phyloP scores from a whole-genome alignment of 805 yeast genomes.

The Pichia rugopelliculosa region DNA sequence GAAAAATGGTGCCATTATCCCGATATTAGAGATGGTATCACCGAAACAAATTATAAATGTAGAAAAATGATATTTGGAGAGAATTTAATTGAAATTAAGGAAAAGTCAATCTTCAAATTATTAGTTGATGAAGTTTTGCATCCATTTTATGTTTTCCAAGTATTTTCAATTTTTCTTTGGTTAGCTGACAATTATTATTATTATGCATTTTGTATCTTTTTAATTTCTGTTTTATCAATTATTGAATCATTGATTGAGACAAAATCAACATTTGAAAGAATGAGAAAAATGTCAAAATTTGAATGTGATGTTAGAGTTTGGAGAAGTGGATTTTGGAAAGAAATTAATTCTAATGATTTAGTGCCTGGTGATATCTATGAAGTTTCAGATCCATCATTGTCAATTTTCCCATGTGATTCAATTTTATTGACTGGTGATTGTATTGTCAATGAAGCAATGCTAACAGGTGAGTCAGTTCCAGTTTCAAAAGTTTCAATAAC shows the following conservation, averaged over 20 bases:
- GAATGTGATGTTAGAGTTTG: conserved; percentile 81
- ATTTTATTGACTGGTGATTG: conserved; percentile 84
- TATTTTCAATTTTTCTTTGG: conserved; percentile 89
- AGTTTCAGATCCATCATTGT: conserved; percentile 75
- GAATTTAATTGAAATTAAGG: conserved; percentile 69
- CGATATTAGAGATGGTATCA: conserved; percentile 57
- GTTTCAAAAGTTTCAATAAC: conserved; percentile 72
- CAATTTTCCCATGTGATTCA: conserved; percentile 81
- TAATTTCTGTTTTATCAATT: conserved; percentile 78
- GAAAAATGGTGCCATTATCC: conserved; percentile 60
- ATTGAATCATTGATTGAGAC: conserved; percentile 83
- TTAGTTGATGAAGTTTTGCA: conserved; percentile 84
- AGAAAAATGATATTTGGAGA: conserved; percentile 68
- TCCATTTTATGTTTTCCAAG: conserved; percentile 93
- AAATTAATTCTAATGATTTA: conserved; percentile 62
- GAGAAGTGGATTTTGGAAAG: conserved; percentile 91
- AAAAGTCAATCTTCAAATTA: conserved; percentile 57
- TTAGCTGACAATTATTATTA: conserved; percentile 85
- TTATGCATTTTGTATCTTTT: conserved; percentile 86
- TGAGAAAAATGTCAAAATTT: conserved; percentile 66
- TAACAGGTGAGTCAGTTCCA: conserved; percentile 98
- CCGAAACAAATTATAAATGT: conserved; percentile 60
- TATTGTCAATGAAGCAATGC: conserved; percentile 95
- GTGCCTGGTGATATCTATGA: conserved; percentile 97
- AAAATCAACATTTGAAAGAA: conserved; percentile 58